These are phyloP conservation scores for Aspergillus unguis DNA, from an alignment of 2,329 filamentous ascomycete species.

Conservation along the genomic window DNA sequence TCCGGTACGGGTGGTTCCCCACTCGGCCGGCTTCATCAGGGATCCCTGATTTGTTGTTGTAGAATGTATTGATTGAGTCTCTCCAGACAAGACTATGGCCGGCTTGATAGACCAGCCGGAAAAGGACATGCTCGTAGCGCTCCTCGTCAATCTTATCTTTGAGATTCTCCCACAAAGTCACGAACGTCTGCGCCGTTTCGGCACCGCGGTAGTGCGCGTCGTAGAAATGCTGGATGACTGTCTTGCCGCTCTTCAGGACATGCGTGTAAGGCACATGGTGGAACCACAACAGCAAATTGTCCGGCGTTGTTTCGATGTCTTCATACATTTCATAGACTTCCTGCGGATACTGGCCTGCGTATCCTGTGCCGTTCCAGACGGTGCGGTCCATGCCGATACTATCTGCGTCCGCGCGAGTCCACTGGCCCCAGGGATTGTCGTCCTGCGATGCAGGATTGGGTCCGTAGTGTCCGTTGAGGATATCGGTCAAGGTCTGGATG, in stretches of 20 bases:
- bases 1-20: constrained; percentile 60
- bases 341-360: constrained; percentile 62
- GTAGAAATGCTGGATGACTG: constrained; percentile 66
- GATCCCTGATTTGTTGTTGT: constrained; percentile 59
- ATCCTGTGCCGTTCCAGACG: constrained; percentile 63
- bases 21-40: constrained; percentile 56
- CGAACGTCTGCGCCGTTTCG: constrained; percentile 58
- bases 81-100: constrained; percentile 70
- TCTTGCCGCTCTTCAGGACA: constrained; percentile 59
- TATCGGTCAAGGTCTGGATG: constrained; percentile 66
- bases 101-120: constrained; percentile 62
- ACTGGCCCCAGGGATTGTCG: constrained; percentile 67
- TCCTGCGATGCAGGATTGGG: constrained; percentile 66
- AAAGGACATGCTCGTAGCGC: constrained; percentile 58
- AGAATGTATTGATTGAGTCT: constrained; percentile 64
- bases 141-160: constrained; percentile 57
- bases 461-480: constrained; percentile 64
- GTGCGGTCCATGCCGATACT: constrained; percentile 70
- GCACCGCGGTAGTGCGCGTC: constrained; percentile 61
- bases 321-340: constrained; percentile 60
- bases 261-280: constrained; percentile 70
- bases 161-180: constrained; percentile 52
- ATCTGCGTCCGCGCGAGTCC: constrained; percentile 61
- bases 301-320: constrained; percentile 60
- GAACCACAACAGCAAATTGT: constrained; percentile 69